Base-by-base conservation (phyloP, 225 moss, liverwort and hornwort species). In the Thuidium tamariscinum region DNA sequence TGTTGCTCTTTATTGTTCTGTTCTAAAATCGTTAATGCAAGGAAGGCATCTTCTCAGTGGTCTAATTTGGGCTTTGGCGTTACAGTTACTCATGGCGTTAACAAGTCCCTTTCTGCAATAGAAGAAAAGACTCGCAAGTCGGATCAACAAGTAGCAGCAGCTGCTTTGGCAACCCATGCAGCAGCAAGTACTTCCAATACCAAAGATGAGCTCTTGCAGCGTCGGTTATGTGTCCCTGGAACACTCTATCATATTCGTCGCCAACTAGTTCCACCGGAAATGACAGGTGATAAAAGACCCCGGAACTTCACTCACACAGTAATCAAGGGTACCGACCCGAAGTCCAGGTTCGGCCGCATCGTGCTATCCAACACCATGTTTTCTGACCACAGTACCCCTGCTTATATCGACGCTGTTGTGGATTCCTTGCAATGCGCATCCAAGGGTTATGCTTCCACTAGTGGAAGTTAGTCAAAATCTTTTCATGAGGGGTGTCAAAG, bases 161-260 rank as follows among this genome's bases (percentile, higher is more conserved):
- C 94, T 55, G 94, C 89, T 26, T 77, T 95, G 82, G 93, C 92
- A 61, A 94, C 89, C 34, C 88, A 89, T 68, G 90, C 94, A 77
- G 83, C 84, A 27, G 86, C 87, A 74, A 90, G 89, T 82, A 64
- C 91, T 44, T 90, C 90, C 46, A 30, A 86, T 52, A 84, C 90
- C 82, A 88, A 89, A 77, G 89, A 93, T 25, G 82, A 90, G 46
- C 27, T 94, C 59, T 87, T 88, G 80, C 87, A 80, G 4, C 93
- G 89, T 62, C 92, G 95, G 69, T 85, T 94, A 15, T 94, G n/a
- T 83, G 93, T 94, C 39, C 97, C 97, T 48, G 97, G 97, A 56
- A 88, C 86, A 25, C 90, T 96, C 6, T 95, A 90, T 85, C 97
- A 97, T 89, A 93, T 97, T 60, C 92, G 94, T 82, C 95, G 96